phyloP scores from a whole-genome alignment of 208 protist species.

The Vickermania spadyakhi region DNA sequence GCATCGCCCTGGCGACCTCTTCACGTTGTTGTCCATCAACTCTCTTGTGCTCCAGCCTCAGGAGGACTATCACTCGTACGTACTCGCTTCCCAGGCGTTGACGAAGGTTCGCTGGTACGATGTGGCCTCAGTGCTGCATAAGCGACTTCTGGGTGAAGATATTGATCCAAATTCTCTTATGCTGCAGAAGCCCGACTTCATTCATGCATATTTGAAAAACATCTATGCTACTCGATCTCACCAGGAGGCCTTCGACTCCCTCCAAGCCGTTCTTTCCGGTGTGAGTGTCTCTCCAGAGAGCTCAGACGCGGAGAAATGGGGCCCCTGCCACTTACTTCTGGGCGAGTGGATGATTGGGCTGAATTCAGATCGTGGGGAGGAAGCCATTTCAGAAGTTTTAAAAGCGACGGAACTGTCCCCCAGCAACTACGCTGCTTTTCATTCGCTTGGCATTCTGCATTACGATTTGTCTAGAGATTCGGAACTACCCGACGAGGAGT shows the following conservation, averaged over 20 bases:
- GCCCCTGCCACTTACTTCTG: constrained; percentile 73
- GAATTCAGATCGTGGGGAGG: constrained; percentile 60
- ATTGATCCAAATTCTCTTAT: constrained; percentile 31
- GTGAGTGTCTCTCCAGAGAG: constrained; percentile 26
- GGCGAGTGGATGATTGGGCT: constrained; percentile 85
- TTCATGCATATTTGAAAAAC: constrained; percentile 82
- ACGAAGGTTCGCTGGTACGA: constrained; percentile 74
- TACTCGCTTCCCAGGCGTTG: constrained; percentile 92
- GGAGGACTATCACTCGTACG: constrained; percentile 91
- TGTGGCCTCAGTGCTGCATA: constrained; percentile 58
- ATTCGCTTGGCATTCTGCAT: constrained; percentile 82
- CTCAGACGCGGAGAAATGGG: constrained; percentile 50
- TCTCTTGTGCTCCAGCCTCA: constrained; percentile 90
- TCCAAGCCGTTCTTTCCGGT: constrained; percentile 50
- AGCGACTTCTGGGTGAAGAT: constrained; percentile 30
- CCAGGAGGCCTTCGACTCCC: constrained; percentile 47
- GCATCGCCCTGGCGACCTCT: constrained; percentile 87
- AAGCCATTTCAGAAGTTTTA: constrained; percentile 68
- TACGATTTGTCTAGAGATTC: constrained; percentile 73
- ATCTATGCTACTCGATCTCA: constrained; percentile 49
- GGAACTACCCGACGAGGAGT: constrained; percentile 37
- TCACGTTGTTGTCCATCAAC: constrained; percentile 93
- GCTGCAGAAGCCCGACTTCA: constrained; percentile 67
- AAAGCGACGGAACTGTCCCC: constrained; percentile 60
- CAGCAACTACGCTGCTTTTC: constrained; percentile 70